Percentiles rank a stretch among this genome's conserved stretches.
Conservation (phyloP, 2,329 filamentous ascomycete genomes). For the Gliomastix tumulicola region DNA sequence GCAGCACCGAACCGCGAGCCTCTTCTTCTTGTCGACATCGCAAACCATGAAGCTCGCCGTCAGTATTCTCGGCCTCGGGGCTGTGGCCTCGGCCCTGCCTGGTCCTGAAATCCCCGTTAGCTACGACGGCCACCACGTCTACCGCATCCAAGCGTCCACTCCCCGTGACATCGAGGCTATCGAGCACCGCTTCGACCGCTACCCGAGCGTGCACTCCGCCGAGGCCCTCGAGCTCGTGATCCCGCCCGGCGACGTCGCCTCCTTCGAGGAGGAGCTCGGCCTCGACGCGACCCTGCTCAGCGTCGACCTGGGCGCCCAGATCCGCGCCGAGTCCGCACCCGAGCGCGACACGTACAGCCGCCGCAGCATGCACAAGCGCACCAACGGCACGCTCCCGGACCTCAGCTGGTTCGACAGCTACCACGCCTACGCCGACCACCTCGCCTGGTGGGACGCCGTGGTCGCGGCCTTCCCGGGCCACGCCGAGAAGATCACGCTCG, state of each 20-base stretch:
- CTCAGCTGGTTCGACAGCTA: slow-evolving; percentile 45
- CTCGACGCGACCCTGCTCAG: slow-evolving; percentile 16
- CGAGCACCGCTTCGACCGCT: slow-evolving; percentile 9
- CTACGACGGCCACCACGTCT: slow-evolving; percentile 24
- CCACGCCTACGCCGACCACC: slow-evolving; percentile 44
- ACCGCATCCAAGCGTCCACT: slow-evolving; percentile 13
- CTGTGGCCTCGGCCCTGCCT: not conserved
- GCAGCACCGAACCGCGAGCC: no score
- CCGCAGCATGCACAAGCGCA: slow-evolving; percentile 10
- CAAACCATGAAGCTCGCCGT: not conserved
- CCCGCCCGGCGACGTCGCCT: slow-evolving; percentile 14
- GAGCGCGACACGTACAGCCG: slow-evolving; percentile 10
- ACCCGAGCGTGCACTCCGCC: slow-evolving; percentile 15
- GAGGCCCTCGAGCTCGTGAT: slow-evolving; percentile 22
- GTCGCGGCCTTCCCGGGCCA: slow-evolving; percentile 34
- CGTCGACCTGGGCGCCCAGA: slow-evolving; percentile 16
- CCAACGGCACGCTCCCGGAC: slow-evolving; percentile 21
- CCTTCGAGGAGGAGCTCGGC: slow-evolving; percentile 16
- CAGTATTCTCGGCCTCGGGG: not conserved
- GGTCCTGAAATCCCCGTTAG: slow-evolving; percentile 5
- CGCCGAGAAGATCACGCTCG: slow-evolving; percentile 36
- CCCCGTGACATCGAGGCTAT: slow-evolving; percentile 8
- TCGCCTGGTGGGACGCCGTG: slow-evolving; percentile 39
- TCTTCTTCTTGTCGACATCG: no score
- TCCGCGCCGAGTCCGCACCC: slow-evolving; percentile 17